phyloP scores from a whole-genome alignment of 306 rosid species.

The Sicyos edulis region DNA sequence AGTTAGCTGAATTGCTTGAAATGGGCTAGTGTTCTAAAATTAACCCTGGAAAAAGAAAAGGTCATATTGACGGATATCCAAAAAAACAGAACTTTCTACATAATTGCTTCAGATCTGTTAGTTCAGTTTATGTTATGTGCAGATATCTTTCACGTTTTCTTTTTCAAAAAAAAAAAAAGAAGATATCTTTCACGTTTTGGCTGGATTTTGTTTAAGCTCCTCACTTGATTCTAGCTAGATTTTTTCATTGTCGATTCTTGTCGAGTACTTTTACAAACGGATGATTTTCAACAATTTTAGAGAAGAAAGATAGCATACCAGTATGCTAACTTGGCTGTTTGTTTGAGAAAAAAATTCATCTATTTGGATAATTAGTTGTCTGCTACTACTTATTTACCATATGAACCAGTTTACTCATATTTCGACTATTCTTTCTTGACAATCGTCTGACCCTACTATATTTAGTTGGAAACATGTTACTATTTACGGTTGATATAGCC shows the following conservation, averaged over 20 bases:
- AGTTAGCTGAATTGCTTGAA: not conserved
- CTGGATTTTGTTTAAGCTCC: conserved; percentile 1
- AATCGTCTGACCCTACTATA: too few relatives aligned
- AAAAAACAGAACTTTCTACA: not conserved
- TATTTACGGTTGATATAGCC: not conserved
- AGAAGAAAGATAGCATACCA: not conserved
- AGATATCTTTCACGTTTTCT: too few relatives aligned
- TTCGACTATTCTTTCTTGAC: too few relatives aligned
- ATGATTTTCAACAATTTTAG: not conserved
- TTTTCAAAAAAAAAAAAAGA: too few relatives aligned
- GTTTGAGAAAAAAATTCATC: not conserved
- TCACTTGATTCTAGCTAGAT: not conserved
- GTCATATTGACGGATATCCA: too few relatives aligned
- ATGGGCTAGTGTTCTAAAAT: not conserved
- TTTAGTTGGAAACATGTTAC: too few relatives aligned
- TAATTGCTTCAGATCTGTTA: not conserved
- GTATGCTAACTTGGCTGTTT: not conserved
- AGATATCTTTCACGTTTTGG: not conserved
- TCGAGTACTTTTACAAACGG: not conserved
- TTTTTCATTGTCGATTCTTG: not conserved
- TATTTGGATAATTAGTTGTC: not conserved
- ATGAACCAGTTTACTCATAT: too few relatives aligned
- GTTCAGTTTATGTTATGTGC: conserved; percentile 5
- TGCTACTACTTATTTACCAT: not conserved
- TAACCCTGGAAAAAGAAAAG: too few relatives aligned